A percentile compares a stretch with the other conserved stretches of the same genome.
Conservation (phyloP, 2,329 filamentous ascomycete genomes). For the Coniella vitis region DNA sequence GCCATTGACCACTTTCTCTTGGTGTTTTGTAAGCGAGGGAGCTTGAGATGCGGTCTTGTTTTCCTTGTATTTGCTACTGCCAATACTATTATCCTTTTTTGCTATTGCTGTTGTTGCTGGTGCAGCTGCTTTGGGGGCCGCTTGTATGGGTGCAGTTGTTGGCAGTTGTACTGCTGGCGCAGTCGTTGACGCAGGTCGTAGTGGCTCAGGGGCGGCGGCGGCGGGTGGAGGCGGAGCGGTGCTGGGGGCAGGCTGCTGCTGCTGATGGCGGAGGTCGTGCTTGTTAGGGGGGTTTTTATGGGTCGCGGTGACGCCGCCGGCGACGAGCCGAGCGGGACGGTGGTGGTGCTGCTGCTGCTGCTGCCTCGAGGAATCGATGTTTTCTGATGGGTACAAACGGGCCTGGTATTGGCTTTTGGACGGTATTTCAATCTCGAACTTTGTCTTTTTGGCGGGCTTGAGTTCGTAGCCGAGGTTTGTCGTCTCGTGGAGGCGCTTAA, state of each 20-base stretch:
- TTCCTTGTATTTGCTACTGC: too few species aligned
- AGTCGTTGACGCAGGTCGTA: slow-evolving; percentile 14
- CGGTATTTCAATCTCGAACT: slow-evolving; percentile 16
- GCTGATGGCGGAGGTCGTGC: slow-evolving; percentile 7
- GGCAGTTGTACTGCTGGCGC: slow-evolving; percentile 14
- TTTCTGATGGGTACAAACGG: slow-evolving; percentile 12
- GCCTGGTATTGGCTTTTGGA: slow-evolving; percentile 16
- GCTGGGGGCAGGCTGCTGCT: slow-evolving; percentile 1
- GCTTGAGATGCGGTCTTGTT: slow-evolving; percentile 13
- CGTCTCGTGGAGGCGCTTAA: slow-evolving; percentile 17
- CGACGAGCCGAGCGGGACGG: slow-evolving; percentile 20
- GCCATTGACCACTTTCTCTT: slow-evolving; percentile 54
- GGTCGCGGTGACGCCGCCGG: slow-evolving; percentile 16
- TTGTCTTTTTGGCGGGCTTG: slow-evolving; percentile 15
- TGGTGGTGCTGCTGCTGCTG: slow-evolving; percentile 11
- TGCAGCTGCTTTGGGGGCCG: slow-evolving; percentile 14
- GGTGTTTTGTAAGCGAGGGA: slow-evolving; percentile 39
- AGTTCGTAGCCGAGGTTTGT: slow-evolving; percentile 16
- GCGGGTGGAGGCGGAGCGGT: slow-evolving; percentile 7
- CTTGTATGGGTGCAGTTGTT: slow-evolving; percentile 4
- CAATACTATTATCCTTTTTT: too few species aligned
- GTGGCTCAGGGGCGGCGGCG: slow-evolving; percentile 6
- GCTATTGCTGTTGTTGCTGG: slow-evolving; percentile 6
- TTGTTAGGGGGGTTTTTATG: slow-evolving; percentile 22
- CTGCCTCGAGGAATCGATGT: slow-evolving; percentile 13